Evolutionary conservation across 1,139 yeast genomes (phyloP).

Genomic region (Candida pseudoviswanathii): DNA sequence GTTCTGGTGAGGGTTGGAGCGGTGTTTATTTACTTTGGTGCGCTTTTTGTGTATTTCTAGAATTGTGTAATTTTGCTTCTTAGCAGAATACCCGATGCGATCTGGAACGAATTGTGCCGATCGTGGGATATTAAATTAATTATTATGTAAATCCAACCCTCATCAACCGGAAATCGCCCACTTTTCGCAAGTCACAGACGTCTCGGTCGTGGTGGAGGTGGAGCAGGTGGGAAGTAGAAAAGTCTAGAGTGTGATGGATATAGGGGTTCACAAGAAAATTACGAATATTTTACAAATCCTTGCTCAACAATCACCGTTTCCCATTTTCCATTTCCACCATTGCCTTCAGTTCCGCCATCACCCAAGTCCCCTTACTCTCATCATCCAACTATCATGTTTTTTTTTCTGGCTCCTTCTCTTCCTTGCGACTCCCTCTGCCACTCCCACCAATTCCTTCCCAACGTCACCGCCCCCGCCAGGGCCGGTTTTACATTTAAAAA

Average conservation of each 20-base stretch:
- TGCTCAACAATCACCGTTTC: background rate
- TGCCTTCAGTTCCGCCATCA: background rate
- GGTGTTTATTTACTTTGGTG: background rate
- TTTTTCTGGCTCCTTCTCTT: background rate
- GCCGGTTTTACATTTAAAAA: background rate
- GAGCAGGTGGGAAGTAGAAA: background rate
- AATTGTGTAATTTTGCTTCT: too few relatives aligned
- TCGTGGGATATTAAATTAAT: background rate
- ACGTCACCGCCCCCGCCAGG: background rate
- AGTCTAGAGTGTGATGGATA: background rate
- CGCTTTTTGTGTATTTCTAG: background rate
- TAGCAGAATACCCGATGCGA: background rate
- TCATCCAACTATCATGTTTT: background rate
- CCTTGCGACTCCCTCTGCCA: too few relatives aligned
- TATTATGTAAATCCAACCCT: background rate
- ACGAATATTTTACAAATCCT: background rate
- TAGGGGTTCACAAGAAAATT: background rate
- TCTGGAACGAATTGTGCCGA: slow-evolving; percentile 1
- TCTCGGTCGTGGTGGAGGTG: too few relatives aligned
- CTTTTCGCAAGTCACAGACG: too few relatives aligned
- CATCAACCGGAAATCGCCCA: background rate
- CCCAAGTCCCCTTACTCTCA: background rate
- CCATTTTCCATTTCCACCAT: background rate
- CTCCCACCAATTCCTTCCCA: background rate
- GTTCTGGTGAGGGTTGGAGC: too few relatives aligned